Evolutionary conservation across 768 basidiomycete species (phyloP).

Genomic region (Lepiota venenata): DNA sequence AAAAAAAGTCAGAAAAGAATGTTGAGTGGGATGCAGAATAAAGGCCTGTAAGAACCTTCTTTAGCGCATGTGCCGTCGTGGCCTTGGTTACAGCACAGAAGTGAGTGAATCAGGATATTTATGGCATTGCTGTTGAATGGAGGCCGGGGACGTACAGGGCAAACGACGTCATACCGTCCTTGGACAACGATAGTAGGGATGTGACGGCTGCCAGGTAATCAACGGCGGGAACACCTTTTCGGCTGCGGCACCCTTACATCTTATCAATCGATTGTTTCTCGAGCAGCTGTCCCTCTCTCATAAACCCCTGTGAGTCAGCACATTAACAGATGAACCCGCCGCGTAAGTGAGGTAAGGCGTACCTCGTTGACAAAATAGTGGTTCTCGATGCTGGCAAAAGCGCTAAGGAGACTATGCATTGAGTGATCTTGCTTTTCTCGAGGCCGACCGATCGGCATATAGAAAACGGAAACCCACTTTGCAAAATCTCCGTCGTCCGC

Average conservation of each 20-base stretch:
- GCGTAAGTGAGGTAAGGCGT: constrained; percentile 14
- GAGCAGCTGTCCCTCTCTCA: constrained; percentile 85
- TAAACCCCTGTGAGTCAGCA: constrained; percentile 61
- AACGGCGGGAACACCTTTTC: no score
- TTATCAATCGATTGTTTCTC: constrained; percentile 84
- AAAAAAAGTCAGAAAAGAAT: not conserved
- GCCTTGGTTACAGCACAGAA: constrained; percentile 35
- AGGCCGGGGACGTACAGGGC: constrained; percentile 54
- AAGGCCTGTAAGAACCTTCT: constrained; percentile 45
- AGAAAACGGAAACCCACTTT: constrained; percentile 42
- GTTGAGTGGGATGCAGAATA: not conserved
- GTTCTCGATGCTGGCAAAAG: constrained; percentile 87
- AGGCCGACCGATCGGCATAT: constrained; percentile 1
- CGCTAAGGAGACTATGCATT: constrained; percentile 36
- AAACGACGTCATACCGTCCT: constrained; percentile 88
- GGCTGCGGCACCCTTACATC: constrained; percentile 49
- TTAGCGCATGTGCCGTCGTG: constrained; percentile 77
- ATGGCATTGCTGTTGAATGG: not conserved
- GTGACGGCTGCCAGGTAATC: constrained; percentile 59
- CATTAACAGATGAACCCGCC: not conserved
- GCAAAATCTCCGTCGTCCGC: constrained; percentile 76
- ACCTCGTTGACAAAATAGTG: constrained; percentile 88
- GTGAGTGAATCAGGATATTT: not conserved
- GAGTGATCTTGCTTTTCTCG: not conserved
- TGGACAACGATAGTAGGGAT: constrained; percentile 83